Evolutionary conservation across 371 early-diverging fungal species (phyloP).

Genomic region (Mortierella sp.): DNA sequence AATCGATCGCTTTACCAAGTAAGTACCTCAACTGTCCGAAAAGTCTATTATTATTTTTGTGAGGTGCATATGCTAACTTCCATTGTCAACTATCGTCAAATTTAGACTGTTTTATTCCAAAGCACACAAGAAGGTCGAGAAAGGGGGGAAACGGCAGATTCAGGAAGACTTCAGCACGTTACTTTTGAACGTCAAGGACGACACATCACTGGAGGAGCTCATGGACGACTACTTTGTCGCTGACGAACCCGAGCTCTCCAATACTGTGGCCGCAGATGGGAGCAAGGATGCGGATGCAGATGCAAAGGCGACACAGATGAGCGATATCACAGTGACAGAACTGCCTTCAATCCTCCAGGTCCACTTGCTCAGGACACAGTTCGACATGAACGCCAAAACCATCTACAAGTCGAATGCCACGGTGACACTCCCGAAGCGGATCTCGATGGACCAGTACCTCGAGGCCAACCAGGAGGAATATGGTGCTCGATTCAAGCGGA

Average conservation of each 20-base stretch:
- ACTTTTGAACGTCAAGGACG: slow-evolving; percentile 32
- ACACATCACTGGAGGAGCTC: slow-evolving; percentile 48
- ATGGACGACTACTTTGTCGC: slow-evolving; percentile 58
- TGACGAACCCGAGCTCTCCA: slow-evolving; percentile 14
- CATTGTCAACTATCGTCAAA: not conserved
- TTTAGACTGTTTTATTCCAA: slow-evolving; percentile 30
- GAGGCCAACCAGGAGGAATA: slow-evolving; percentile 30
- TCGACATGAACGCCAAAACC: slow-evolving; percentile 41
- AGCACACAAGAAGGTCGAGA: slow-evolving; percentile 23
- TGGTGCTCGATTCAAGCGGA: slow-evolving; percentile 22
- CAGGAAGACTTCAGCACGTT: slow-evolving; percentile 32
- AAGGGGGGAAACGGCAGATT: slow-evolving; percentile 18
- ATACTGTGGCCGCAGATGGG: not conserved
- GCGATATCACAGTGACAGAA: slow-evolving; percentile 41
- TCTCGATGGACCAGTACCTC: slow-evolving; percentile 55
- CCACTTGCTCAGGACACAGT: slow-evolving; percentile 62
- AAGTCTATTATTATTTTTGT: not conserved
- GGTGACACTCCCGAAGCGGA: slow-evolving; percentile 37
- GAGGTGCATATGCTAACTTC: not conserved
- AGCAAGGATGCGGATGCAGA: slow-evolving; percentile 4
- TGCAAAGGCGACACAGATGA: not conserved
- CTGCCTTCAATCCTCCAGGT: slow-evolving; percentile 63
- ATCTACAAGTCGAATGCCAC: slow-evolving; percentile 59
- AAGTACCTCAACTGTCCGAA: not conserved
- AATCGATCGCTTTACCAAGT: slow-evolving; percentile 43